Conservation (phyloP, 2,329 filamentous ascomycete species). For the Exophiala dermatitidis region DNA sequence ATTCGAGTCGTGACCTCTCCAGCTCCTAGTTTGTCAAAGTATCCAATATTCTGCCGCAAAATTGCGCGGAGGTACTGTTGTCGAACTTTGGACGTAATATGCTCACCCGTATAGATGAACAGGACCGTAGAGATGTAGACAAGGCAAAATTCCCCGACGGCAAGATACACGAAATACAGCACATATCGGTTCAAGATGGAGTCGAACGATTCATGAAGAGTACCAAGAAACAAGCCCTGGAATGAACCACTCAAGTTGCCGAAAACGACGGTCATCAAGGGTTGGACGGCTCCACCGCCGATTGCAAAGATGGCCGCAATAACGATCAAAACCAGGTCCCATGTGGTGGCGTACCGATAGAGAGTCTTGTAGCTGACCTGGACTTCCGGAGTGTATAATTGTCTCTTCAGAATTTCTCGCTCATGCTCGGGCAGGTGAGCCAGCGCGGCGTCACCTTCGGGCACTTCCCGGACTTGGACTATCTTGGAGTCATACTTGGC, state of each 20-base stretch:
- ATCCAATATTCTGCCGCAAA: conserved; percentile 81
- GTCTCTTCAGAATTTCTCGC: conserved; percentile 58
- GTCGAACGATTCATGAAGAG: conserved; percentile 50
- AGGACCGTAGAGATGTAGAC: conserved; percentile 76
- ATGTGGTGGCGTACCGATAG: conserved; percentile 62
- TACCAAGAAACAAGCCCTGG: conserved; percentile 52
- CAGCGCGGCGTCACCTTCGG: conserved; percentile 48
- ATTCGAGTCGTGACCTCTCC: conserved; percentile 93
- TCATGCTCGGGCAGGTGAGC: conserved; percentile 59
- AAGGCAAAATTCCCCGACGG: conserved; percentile 68
- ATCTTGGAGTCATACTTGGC: conserved; percentile 27
- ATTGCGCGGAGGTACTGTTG: conserved; percentile 78
- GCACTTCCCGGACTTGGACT: conserved; percentile 27
- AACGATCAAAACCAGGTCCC: conserved; percentile 57
- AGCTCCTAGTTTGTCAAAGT: conserved; percentile 86
- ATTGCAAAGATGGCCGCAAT: conserved; percentile 60
- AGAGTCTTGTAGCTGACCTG: conserved; percentile 59
- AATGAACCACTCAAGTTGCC: conserved; percentile 69
- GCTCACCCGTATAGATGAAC: conserved; percentile 82
- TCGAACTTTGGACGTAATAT: conserved; percentile 70
- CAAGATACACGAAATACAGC: conserved; percentile 80
- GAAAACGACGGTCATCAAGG: conserved; percentile 72
- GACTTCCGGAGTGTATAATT: conserved; percentile 58
- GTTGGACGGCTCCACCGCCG: conserved; percentile 65
- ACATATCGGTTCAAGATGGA: conserved; percentile 56